Conservation (phyloP, 2,329 filamentous ascomycete genomes). For the Macrophomina tecta region DNA sequence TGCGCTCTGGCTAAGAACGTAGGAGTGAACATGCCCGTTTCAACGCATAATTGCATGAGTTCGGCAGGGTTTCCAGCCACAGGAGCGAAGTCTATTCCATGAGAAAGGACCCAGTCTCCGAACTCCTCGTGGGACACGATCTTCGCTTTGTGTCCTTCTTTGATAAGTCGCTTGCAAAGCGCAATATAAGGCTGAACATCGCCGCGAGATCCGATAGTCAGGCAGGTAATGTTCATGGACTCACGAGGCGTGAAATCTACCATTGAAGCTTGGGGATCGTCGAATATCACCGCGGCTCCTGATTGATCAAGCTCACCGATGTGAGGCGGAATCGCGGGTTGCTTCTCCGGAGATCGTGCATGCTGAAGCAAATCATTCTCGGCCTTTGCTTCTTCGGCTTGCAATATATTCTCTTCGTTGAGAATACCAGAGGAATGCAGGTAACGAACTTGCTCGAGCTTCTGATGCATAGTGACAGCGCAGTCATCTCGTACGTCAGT, state of each 20-base stretch:
- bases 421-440: constrained; percentile 73
- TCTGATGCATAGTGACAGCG: constrained; percentile 77
- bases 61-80: constrained; percentile 92
- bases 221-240: constrained; percentile 82
- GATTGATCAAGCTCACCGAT: constrained; percentile 30
- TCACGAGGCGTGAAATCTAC: constrained; percentile 87
- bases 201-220: constrained; percentile 94
- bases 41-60: constrained; percentile 93
- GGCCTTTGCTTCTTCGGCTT: constrained; percentile 75
- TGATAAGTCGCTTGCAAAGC: constrained; percentile 85
- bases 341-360: constrained; percentile 62
- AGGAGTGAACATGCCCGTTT: constrained; percentile 96
- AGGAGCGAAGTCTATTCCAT: constrained; percentile 89
- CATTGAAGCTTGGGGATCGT: constrained; percentile 86
- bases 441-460: constrained; percentile 74
- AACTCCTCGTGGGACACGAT: constrained; percentile 96
- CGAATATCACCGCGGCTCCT: constrained; percentile 73
- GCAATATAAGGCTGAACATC: constrained; percentile 99
- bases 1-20: constrained; percentile 87
- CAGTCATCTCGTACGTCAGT: constrained; percentile 86
- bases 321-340: constrained; percentile 37
- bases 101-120: constrained; percentile 83
- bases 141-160: constrained; percentile 82
- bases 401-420: constrained; percentile 70
- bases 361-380: constrained; percentile 82